These are phyloP conservation scores for Cudoniella acicularis DNA, from an alignment of 495 filamentous ascomycete genomes.

Conservation along the genomic window DNA sequence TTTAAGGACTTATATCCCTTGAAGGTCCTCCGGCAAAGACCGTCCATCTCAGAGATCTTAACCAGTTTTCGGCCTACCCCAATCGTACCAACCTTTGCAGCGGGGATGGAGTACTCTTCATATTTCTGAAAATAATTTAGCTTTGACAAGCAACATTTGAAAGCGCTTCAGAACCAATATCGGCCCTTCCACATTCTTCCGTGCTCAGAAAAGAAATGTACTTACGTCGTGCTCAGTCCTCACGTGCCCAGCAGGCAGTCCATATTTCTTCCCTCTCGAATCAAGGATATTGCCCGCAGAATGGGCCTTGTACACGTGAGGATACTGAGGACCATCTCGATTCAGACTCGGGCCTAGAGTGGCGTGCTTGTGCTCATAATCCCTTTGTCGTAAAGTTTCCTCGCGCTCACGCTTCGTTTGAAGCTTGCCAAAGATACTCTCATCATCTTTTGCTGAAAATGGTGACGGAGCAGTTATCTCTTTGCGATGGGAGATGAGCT, in stretches of 20 bases:
- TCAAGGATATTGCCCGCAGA: conserved; percentile 79
- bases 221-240: conserved; percentile 48
- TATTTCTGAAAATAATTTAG: conserved; percentile 55
- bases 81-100: conserved; percentile 71
- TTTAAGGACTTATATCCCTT: conserved; percentile 91
- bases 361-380: conserved; percentile 79
- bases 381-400: conserved; percentile 64
- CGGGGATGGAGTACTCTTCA: conserved; percentile 84
- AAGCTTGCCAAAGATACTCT: conserved; percentile 46
- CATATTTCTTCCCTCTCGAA: conserved; percentile 71
- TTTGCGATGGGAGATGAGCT: conserved; percentile 68
- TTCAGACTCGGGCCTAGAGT: conserved; percentile 56
- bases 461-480: conserved; percentile 48
- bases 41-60: conserved; percentile 78
- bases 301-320: conserved; percentile 85
- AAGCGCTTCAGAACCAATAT: no score
- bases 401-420: conserved; percentile 75
- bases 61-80: conserved; percentile 69
- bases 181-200: no score
- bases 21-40: conserved; percentile 86
- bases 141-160: no score
- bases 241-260: conserved; percentile 62
- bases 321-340: conserved; percentile 67
- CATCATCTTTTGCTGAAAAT: conserved; percentile 16
- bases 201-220: no score